Evolutionary conservation across 225 moss, liverwort and hornwort species (phyloP).

Genomic region (Ulota crispa): DNA sequence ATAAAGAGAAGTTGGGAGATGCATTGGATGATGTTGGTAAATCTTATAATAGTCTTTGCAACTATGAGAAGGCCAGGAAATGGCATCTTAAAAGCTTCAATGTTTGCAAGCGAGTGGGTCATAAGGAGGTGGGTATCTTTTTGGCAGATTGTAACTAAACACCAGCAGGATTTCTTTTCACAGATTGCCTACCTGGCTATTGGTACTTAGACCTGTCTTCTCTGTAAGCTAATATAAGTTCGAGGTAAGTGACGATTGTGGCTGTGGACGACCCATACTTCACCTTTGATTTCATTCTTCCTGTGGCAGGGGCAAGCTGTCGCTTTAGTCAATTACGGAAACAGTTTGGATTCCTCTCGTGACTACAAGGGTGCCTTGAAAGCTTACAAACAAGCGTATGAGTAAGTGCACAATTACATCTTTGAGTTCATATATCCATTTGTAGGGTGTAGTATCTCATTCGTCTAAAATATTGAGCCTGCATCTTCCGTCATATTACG

Average conservation of each 20-base stretch:
- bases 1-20: constrained; percentile 87
- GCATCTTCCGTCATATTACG: background rate
- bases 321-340: constrained; percentile 86
- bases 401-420: constrained; percentile 42
- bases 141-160: background rate
- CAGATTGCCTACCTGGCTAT: background rate
- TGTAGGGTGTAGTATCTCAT: background rate
- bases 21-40: constrained; percentile 70
- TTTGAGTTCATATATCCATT: background rate
- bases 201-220: background rate
- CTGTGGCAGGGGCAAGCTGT: constrained; percentile 80
- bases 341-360: constrained; percentile 72
- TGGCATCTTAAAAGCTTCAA: constrained; percentile 72
- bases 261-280: background rate
- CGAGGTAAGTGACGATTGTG: constrained; percentile 5
- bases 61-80: constrained; percentile 75
- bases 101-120: constrained; percentile 72
- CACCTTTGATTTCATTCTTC: constrained; percentile 15
- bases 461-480: background rate
- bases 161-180: constrained; percentile 1
- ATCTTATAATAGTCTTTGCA: constrained; percentile 74
- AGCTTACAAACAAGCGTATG: constrained; percentile 78
- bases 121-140: constrained; percentile 67
- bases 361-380: constrained; percentile 62
- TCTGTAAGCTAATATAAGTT: background rate